Percentiles rank a stretch among this genome's conserved stretches.
phyloP scores from a whole-genome alignment of 805 yeast species.

The Teunomyces barrocoloradensis region DNA sequence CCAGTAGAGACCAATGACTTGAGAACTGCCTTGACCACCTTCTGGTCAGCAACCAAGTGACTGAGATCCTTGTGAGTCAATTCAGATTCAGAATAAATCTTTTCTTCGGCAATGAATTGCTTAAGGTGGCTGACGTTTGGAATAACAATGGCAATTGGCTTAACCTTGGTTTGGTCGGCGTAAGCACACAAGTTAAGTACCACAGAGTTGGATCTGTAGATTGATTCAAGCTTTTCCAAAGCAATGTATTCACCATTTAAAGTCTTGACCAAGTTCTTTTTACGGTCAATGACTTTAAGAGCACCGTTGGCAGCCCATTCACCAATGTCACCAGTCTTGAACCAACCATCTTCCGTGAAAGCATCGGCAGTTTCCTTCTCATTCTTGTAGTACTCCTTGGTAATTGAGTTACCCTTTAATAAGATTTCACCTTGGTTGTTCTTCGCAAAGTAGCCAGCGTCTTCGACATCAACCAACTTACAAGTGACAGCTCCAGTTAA shows the following conservation, averaged over 20 bases:
- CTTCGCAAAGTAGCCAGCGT: constrained; percentile 87
- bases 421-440: constrained; percentile 91
- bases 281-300: constrained; percentile 84
- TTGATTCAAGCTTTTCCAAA: constrained; percentile 86
- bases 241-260: constrained; percentile 97
- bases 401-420: constrained; percentile 71
- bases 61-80: constrained; percentile 42
- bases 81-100: constrained; percentile 46
- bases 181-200: constrained; percentile 87
- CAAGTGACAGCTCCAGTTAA: constrained; percentile 79
- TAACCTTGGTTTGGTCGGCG: constrained; percentile 83
- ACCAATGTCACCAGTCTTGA: constrained; percentile 95
- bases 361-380: constrained; percentile 76
- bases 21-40: constrained; percentile 52
- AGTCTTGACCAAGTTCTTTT: constrained; percentile 94
- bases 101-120: constrained; percentile 51
- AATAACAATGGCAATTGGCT: constrained; percentile 87
- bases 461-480: constrained; percentile 87
- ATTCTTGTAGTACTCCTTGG: constrained; percentile 78
- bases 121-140: constrained; percentile 71
- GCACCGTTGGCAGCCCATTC: constrained; percentile 85
- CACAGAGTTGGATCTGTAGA: constrained; percentile 77
- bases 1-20: constrained; percentile 71
- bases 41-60: constrained; percentile 54
- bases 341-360: constrained; percentile 85